phyloP scores from a whole-genome alignment of 805 yeast species.

The Cyberlindnera suaveolens region DNA sequence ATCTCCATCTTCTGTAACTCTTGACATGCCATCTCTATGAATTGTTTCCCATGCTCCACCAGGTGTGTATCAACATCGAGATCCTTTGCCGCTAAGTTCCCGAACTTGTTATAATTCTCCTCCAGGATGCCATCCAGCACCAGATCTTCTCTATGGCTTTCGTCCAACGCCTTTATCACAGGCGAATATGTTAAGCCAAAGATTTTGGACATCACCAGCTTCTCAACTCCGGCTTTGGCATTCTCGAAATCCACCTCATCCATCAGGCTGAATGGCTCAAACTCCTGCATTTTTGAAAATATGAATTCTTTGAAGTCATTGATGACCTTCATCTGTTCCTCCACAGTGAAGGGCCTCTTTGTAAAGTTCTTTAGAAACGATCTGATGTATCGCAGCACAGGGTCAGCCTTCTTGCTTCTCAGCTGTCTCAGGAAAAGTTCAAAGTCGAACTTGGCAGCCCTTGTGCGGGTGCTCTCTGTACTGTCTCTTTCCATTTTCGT shows the following conservation, averaged over 20 bases:
- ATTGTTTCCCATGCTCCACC: slow-evolving; percentile 43
- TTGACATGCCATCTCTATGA: slow-evolving; percentile 57
- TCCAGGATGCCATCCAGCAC: slow-evolving; percentile 48
- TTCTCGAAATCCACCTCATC: slow-evolving; percentile 56
- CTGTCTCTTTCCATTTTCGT: slow-evolving; percentile 4
- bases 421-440: slow-evolving; percentile 71
- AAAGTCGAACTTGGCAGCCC: slow-evolving; percentile 56
- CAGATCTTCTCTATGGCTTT: slow-evolving; percentile 58
- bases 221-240: slow-evolving; percentile 88
- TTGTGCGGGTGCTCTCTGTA: slow-evolving; percentile 11
- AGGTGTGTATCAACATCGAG: slow-evolving; percentile 62
- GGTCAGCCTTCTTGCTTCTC: slow-evolving; percentile 74
- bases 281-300: slow-evolving; percentile 49
- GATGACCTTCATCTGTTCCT: slow-evolving; percentile 74
- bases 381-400: slow-evolving; percentile 77
- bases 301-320: slow-evolving; percentile 74
- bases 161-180: slow-evolving; percentile 43
- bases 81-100: slow-evolving; percentile 60
- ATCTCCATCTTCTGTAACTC: slow-evolving; percentile 76
- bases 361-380: slow-evolving; percentile 75
- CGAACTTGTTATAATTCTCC: slow-evolving; percentile 51
- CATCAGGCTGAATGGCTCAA: slow-evolving; percentile 70
- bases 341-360: slow-evolving; percentile 55
- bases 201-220: slow-evolving; percentile 81
- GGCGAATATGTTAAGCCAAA: slow-evolving; percentile 81